These are phyloP conservation scores for Amanita fuliginea DNA, from an alignment of 768 basidiomycete species.

Conservation along the genomic window DNA sequence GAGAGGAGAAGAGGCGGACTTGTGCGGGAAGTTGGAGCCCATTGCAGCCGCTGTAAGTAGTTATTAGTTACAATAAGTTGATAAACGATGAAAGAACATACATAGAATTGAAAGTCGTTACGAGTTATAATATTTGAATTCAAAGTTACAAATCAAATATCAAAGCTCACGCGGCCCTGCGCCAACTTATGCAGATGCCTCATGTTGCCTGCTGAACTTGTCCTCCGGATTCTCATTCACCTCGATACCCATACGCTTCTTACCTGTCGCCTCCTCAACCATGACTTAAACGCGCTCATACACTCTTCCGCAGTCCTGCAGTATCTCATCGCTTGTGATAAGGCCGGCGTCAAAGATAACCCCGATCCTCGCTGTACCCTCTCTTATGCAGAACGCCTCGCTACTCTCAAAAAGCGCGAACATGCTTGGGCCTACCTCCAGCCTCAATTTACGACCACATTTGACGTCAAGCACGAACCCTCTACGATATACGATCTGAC, in stretches of 20 bases:
- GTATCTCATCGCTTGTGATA: conserved; percentile 18
- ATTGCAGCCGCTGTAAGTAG: no score
- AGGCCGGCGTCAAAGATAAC: conserved; percentile 20
- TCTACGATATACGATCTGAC: conserved; percentile 33
- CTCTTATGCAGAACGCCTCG: conserved; percentile 16
- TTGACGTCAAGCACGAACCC: conserved; percentile 17
- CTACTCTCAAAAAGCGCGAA: conserved; percentile 15
- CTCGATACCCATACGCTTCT: conserved; percentile 17
- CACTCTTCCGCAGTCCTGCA: conserved; percentile 18
- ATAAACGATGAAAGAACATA: no score
- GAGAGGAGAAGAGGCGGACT: not conserved
- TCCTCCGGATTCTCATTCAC: conserved; percentile 18
- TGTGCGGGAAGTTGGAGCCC: not conserved
- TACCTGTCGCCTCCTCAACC: conserved; percentile 13
- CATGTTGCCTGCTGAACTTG: conserved; percentile 14
- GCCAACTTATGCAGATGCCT: no score
- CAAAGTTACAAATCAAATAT: no score
- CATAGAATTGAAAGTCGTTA: no score
- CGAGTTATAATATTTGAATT: no score
- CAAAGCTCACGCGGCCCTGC: not conserved
- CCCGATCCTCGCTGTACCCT: conserved; percentile 17
- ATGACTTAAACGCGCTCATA: conserved; percentile 16
- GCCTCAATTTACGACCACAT: conserved; percentile 14
- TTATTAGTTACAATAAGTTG: no score
- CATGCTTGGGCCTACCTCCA: conserved; percentile 19